A percentile compares a stretch with the other conserved stretches of the same genome.
phyloP scores from a whole-genome alignment of 345 rosid genomes.

The Viola odorata region DNA sequence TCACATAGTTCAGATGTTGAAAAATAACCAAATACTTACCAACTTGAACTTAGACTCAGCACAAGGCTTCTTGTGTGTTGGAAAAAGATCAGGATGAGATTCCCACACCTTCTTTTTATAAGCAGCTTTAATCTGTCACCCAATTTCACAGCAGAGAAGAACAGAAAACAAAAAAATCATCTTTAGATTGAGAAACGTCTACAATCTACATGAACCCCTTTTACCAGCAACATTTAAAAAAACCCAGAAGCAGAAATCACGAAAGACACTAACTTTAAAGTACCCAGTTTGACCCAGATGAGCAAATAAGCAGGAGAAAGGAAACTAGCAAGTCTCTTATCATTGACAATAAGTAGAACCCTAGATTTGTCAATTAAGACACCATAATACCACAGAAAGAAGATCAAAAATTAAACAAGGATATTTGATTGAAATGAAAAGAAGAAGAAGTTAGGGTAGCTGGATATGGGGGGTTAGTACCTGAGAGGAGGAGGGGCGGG shows the following conservation, averaged over 20 bases:
- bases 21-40: constrained; percentile 22
- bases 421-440: background rate
- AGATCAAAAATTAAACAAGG: background rate
- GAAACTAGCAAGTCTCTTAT: too few species aligned
- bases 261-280: too few species aligned
- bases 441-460: background rate
- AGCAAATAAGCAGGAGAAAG: too few species aligned
- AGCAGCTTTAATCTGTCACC: constrained; percentile 67
- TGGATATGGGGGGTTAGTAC: constrained; percentile 16
- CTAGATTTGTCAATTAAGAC: too few species aligned
- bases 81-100: constrained; percentile 84
- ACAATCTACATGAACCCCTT: too few species aligned
- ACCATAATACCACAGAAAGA: background rate
- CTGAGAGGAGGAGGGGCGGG: constrained; percentile 61
- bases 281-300: too few species aligned
- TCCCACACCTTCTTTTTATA: constrained; percentile 81
- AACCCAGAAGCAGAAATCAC: too few species aligned
- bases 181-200: too few species aligned
- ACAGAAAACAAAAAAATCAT: too few species aligned
- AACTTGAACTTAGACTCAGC: constrained; percentile 83
- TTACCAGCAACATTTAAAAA: too few species aligned
- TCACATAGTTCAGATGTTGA: background rate
- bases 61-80: constrained; percentile 46
- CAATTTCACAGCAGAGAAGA: background rate
- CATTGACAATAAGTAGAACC: too few species aligned